These are phyloP conservation scores for Scheffersomyces stipitis DNA, from an alignment of 805 yeast species.

Conservation along the genomic window DNA sequence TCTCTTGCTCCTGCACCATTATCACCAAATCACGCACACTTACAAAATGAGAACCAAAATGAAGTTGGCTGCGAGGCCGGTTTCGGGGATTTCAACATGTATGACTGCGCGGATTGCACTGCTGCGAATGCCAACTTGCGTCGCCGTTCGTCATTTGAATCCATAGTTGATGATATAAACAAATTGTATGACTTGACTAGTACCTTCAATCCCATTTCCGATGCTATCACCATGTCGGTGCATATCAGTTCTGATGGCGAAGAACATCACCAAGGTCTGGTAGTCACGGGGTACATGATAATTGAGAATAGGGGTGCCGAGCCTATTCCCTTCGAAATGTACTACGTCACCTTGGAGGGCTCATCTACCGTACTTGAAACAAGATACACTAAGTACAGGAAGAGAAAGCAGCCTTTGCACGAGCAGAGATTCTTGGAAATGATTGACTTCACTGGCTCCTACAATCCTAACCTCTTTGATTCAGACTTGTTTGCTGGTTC, in stretches of 20 bases:
- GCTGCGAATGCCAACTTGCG: no score
- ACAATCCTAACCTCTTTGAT: neutral
- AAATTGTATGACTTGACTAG: neutral
- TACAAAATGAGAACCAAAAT: no score
- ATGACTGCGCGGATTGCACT: no score
- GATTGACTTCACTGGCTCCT: constrained; percentile 35
- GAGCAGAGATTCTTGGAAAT: constrained; percentile 39
- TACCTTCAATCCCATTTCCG: neutral
- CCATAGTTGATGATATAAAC: neutral
- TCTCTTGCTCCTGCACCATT: no score
- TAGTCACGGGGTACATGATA: neutral
- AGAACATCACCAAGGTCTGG: neutral
- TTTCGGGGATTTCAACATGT: no score
- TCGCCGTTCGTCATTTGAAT: no score
- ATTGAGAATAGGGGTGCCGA: neutral
- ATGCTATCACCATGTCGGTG: neutral
- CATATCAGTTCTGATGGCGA: neutral
- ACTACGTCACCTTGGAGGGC: neutral
- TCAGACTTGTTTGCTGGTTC: neutral
- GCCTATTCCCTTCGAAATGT: neutral
- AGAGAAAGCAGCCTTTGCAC: constrained; percentile 2
- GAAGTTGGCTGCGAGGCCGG: no score
- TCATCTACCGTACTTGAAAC: neutral
- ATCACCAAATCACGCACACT: no score
- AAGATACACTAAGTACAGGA: constrained; percentile 10